phyloP scores from a whole-genome alignment of 345 rosid genomes.

The Populus davidiana region DNA sequence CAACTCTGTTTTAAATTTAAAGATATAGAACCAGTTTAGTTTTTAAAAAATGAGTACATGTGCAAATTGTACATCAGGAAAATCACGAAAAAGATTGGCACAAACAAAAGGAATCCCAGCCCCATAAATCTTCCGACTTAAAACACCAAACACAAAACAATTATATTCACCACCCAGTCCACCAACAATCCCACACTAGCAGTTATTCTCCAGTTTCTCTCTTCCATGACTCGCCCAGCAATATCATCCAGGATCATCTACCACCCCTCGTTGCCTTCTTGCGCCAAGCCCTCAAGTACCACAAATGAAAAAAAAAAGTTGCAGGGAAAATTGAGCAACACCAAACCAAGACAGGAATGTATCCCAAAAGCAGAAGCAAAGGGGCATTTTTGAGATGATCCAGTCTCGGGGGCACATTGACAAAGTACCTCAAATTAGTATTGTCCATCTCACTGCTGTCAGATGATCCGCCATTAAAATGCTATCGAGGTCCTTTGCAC shows the following conservation, averaged over 20 bases:
- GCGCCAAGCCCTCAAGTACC: conserved; percentile 41
- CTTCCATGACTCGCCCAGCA: conserved; percentile 21
- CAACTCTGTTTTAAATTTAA: not conserved
- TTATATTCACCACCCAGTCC: conserved; percentile 3
- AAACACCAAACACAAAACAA: conserved; percentile 2
- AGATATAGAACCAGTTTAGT: not conserved
- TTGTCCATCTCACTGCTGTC: conserved; percentile 56
- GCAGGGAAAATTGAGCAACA: conserved; percentile 38
- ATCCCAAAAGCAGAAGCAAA: conserved; percentile 35
- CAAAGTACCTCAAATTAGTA: conserved; percentile 39
- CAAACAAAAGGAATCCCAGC: not conserved
- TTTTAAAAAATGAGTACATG: not conserved
- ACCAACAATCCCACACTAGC: conserved; percentile 6
- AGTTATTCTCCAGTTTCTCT: conserved; percentile 7
- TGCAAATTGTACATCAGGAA: not conserved
- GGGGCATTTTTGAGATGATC: conserved; percentile 29
- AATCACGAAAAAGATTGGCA: not conserved
- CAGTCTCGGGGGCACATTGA: conserved; percentile 57
- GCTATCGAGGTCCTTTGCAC: conserved; percentile 33
- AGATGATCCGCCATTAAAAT: conserved; percentile 53
- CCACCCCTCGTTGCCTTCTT: conserved; percentile 31
- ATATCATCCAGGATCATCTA: conserved; percentile 29
- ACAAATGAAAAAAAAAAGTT: conserved; percentile 27
- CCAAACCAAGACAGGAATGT: conserved; percentile 53
- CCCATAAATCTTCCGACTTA: not conserved